phyloP scores from a whole-genome alignment of 495 filamentous ascomycete species.

The Xanthoparmelia taractica region DNA sequence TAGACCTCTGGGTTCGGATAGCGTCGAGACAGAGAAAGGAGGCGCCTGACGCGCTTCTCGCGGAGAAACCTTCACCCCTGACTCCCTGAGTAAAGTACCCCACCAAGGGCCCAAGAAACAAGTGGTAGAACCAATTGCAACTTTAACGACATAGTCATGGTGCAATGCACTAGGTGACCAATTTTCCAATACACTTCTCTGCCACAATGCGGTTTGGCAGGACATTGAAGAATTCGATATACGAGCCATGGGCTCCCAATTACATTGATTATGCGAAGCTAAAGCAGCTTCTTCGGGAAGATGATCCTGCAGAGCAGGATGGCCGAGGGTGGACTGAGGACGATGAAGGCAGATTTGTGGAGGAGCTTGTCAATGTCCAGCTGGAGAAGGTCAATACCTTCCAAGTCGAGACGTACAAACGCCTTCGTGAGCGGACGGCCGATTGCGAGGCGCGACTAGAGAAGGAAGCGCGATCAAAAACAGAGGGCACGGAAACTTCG shows the following conservation, averaged over 20 bases:
- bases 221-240: conserved; percentile 69
- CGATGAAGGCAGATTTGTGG: conserved; percentile 90
- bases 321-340: conserved; percentile 74
- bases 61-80: neutral
- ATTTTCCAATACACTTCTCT: conserved; percentile 13
- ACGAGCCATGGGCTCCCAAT: conserved; percentile 81
- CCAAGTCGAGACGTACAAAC: conserved; percentile 65
- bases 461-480: conserved; percentile 32
- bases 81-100: too few relatives aligned
- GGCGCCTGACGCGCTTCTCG: neutral
- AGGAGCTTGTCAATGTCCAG: conserved; percentile 88
- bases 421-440: conserved; percentile 58
- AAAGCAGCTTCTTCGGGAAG: conserved; percentile 78
- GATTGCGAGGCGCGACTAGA: conserved; percentile 48
- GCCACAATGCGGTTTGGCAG: conserved; percentile 84
- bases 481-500: conserved; percentile 24
- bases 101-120: neutral
- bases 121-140: neutral
- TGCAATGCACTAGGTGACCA: neutral
- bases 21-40: too few relatives aligned
- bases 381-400: conserved; percentile 92
- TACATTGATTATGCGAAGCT: conserved; percentile 95
- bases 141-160: neutral
- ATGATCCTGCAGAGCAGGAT: conserved; percentile 46
- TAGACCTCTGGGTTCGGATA: too few relatives aligned